Conservation (phyloP, 2,329 filamentous ascomycete genomes). For the Claviceps digitariae region DNA sequence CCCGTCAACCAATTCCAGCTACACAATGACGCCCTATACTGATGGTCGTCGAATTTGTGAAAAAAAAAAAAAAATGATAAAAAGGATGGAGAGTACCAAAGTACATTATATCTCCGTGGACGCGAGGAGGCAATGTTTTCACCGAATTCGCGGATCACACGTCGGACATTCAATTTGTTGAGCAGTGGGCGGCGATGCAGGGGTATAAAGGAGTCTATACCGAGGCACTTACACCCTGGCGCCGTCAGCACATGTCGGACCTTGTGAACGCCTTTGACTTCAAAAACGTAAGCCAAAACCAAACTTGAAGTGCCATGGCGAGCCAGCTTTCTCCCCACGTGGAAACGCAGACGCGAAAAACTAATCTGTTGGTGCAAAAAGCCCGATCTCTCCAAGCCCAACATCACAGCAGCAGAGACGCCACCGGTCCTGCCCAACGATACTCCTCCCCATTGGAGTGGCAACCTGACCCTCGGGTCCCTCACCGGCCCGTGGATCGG, state of each 20-base stretch:
- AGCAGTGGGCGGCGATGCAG: conserved; percentile 25
- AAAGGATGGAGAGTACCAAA: conserved; percentile 33
- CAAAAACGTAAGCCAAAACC: conserved; percentile 15
- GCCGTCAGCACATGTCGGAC: conserved; percentile 16
- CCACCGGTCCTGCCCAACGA: conserved; percentile 5
- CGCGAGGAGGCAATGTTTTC: conserved; percentile 37
- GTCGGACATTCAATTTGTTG: conserved; percentile 39
- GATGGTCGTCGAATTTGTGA: not conserved
- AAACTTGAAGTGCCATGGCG: not conserved
- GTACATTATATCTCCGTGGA: conserved; percentile 41
- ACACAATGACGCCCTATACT: not conserved
- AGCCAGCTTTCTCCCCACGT: not conserved
- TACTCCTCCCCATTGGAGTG: conserved; percentile 3
- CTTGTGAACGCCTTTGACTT: conserved; percentile 25
- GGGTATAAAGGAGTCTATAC: conserved; percentile 20
- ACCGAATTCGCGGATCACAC: conserved; percentile 39
- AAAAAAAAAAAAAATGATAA: no score
- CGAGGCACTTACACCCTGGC: conserved; percentile 13
- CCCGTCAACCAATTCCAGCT: no score
- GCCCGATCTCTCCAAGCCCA: conserved; percentile 7
- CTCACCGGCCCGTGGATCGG: conserved; percentile 10
- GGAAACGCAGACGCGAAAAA: not conserved
- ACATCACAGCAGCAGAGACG: not conserved
- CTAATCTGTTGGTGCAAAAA: not conserved
- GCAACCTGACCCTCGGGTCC: conserved; percentile 9